Percentiles rank a stretch among this genome's conserved stretches.
Evolutionary conservation across 352 stramenopile species (phyloP).

Genomic region (Phytophthora crassamura): DNA sequence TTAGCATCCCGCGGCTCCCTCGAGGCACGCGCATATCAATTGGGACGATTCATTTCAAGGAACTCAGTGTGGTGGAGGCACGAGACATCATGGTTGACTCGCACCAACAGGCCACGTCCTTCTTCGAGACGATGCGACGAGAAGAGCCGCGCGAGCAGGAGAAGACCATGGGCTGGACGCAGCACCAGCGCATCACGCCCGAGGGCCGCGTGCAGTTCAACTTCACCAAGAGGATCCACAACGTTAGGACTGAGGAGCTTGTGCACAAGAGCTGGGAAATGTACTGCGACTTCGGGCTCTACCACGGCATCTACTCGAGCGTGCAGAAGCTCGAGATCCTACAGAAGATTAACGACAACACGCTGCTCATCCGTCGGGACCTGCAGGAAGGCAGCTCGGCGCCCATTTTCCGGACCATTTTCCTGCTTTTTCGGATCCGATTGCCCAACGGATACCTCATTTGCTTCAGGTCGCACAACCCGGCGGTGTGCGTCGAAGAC

Average conservation of each 20-base stretch:
- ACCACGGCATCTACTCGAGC: slow-evolving; percentile 79
- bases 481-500: slow-evolving; percentile 54
- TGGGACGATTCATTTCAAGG: slow-evolving; percentile 69
- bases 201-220: slow-evolving; percentile 82
- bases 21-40: slow-evolving; percentile 48
- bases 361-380: slow-evolving; percentile 74
- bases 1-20: slow-evolving; percentile 47
- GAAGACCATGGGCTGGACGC: slow-evolving; percentile 85
- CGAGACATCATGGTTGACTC: slow-evolving; percentile 78
- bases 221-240: slow-evolving; percentile 77
- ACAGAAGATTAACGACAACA: slow-evolving; percentile 82
- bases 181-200: slow-evolving; percentile 69
- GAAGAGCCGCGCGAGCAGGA: slow-evolving; percentile 35
- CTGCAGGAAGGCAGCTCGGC: slow-evolving; percentile 64
- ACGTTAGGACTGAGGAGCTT: slow-evolving; percentile 66
- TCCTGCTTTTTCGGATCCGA: slow-evolving; percentile 73
- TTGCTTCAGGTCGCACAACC: slow-evolving; percentile 77
- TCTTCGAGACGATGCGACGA: slow-evolving; percentile 67
- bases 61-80: slow-evolving; percentile 52
- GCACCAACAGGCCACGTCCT: slow-evolving; percentile 69
- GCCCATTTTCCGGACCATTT: slow-evolving; percentile 81
- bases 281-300: slow-evolving; percentile 81
- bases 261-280: slow-evolving; percentile 83
- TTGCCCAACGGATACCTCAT: slow-evolving; percentile 70
- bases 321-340: slow-evolving; percentile 84